Base-by-base conservation (phyloP, 768 basidiomycete genomes). In the Russula compacta region DNA sequence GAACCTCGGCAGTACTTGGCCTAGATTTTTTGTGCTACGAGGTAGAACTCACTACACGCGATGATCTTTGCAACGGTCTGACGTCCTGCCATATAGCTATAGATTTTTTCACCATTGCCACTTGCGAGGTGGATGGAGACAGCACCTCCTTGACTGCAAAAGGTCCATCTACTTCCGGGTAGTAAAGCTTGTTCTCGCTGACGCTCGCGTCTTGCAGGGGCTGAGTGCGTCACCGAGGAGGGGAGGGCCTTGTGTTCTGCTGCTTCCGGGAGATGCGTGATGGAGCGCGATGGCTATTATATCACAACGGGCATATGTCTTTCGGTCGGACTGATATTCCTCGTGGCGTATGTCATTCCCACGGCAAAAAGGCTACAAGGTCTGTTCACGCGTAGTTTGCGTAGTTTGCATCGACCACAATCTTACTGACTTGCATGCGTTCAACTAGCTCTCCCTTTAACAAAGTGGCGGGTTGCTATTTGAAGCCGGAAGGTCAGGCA, bases 1-100 rank as follows among this genome's bases (percentile, higher is more conserved):
- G 15, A 99, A 99, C 71, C 82, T 99, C 66, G 97, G 97, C 40
- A 92, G 95, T n/a, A 98, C 95, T 3, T 98, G 97, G 95, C 97
- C 97, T 6, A 86, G 89, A 67, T 97, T 86, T 75, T 95, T 98
- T 69, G 86, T 99, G 43, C 78, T 99, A 17, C 91, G 93, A 76
- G 93, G 90, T 81, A 36, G 67, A 59, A 39, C 14, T 3, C 24
- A 29, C 24, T 1, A 7, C 1, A 24, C 19, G 47, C 33, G 14
- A 35, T 17, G 51, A 43, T 21, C 24, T 21, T 9, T 21, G 24
- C 33, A 35, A 10, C 47, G 42, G 19, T 65, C 69, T 60, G 67
- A 51, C 67, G 15, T 1, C 61, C 38, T 32, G 10, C 11, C 7
- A n/a, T 35, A 43, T 61, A 89, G 90, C 88, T 6, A 92, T 98